Evolutionary conservation across 164 flowering plant species (phyloP), one percentile per base, ranked within the genome.

Genomic region (Paratinospora sagittata): DNA sequence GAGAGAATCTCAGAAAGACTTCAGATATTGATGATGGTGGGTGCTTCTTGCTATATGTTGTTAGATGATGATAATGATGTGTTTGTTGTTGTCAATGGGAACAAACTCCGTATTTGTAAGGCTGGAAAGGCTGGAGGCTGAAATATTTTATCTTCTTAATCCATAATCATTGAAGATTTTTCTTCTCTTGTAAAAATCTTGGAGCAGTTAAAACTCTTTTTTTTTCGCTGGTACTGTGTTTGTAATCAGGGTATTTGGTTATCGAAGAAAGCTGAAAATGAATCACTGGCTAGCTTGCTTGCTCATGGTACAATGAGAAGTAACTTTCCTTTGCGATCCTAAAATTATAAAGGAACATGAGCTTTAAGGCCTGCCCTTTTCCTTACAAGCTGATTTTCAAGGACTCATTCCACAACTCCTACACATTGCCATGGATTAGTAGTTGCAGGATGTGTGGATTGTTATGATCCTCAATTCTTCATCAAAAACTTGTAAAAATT

Each of bases 1-100:
- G 72, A 72, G 72, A 63, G 27, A 72, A 71, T 55, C 47, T 62
- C 61, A 33, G 62, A 47, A n/a, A 67, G 72, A 66, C 63, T 74
- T 55, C 70, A 33, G 63, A 60, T 65, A 47, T n/a, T 65, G 72
- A 64, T 55, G 70, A 26, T 9, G 68, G 58, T 65, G 63, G 16
- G 34, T 4, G 30, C 24, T n/a, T 13, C 23, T n/a, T 61, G 16
- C 19, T 24, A 13, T 23, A 41, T 64, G 27, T 52, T 68, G 36
- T 55, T 73, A 65, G 26, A 43, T 21, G 33, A 64, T 55, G n/a
- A n/a, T n/a, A n/a, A n/a, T n/a, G 58, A 33, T 74, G n/a, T 45
- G 45, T 57, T 34, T 71, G 72, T 70, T 70, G 72, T 62, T 61
- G 57, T 70, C 43, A 43, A 37, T 73, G 45, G 74, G 24, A 55